phyloP scores from a whole-genome alignment of 805 yeast genomes.

The Wickerhamiella occidentalis region DNA sequence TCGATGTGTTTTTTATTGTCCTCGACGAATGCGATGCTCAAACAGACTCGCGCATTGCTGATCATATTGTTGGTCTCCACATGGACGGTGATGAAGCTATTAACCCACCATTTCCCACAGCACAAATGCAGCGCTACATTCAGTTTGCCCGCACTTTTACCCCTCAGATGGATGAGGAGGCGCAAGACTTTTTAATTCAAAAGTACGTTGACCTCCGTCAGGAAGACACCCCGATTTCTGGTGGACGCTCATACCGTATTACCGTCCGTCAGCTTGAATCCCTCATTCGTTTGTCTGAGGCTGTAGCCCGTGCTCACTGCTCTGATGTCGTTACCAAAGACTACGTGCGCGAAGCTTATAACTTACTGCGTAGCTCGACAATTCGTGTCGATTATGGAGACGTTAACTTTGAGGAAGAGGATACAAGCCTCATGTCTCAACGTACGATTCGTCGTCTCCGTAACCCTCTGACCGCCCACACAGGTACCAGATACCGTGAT shows the following conservation, averaged over 20 bases:
- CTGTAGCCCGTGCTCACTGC: conserved; percentile 94
- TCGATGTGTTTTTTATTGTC: conserved; percentile 87
- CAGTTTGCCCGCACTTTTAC: conserved; percentile 86
- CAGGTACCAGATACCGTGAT: background rate
- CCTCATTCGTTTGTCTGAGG: conserved; percentile 85
- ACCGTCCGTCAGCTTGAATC: conserved; percentile 96
- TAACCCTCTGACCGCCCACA: conserved; percentile 11
- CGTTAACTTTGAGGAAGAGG: conserved; percentile 66
- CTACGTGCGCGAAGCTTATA: conserved; percentile 89
- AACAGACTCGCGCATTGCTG: conserved; percentile 79
- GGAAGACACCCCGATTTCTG: conserved; percentile 80
- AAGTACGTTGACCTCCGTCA: conserved; percentile 75
- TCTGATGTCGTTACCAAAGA: conserved; percentile 72
- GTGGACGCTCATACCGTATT: conserved; percentile 75
- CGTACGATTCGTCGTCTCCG: conserved; percentile 19
- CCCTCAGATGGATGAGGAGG: conserved; percentile 73
- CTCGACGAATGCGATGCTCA: conserved; percentile 89
- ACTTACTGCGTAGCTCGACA: conserved; percentile 76
- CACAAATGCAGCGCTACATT: conserved; percentile 77
- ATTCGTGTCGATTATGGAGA: conserved; percentile 92
- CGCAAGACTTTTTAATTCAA: conserved; percentile 62
- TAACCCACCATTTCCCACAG: conserved; percentile 77
- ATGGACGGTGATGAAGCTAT: conserved; percentile 86
- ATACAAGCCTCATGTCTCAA: conserved; percentile 27
- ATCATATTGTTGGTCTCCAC: conserved; percentile 85